Evolutionary conservation across 2,329 filamentous ascomycete genomes (phyloP).

Genomic region (Aspergillus japonicus): DNA sequence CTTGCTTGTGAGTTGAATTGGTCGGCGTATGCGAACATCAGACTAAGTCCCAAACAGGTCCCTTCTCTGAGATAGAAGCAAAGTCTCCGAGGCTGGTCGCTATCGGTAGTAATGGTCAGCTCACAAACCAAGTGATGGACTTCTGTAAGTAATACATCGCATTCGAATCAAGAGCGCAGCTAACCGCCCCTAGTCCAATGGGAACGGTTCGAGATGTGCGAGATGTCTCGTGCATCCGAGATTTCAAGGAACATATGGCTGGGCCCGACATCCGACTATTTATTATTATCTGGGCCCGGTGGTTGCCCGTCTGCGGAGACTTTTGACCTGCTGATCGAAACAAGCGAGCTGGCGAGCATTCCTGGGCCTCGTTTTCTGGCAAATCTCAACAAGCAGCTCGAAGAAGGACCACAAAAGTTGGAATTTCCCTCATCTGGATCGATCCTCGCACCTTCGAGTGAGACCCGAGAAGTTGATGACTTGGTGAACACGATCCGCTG

Average conservation of each 20-base stretch:
- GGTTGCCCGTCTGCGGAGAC: slow-evolving; percentile 51
- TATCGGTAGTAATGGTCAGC: slow-evolving; percentile 66
- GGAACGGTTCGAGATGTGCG: slow-evolving; percentile 88
- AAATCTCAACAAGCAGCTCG: slow-evolving; percentile 58
- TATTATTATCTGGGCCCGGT: slow-evolving; percentile 44
- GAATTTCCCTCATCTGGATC: slow-evolving; percentile 96
- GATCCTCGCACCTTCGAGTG: slow-evolving; percentile 80
- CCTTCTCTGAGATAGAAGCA: slow-evolving; percentile 71
- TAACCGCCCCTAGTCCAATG: slow-evolving; percentile 59
- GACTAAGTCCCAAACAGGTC: slow-evolving; percentile 48
- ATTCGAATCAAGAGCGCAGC: not conserved
- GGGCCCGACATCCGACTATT: slow-evolving; percentile 76
- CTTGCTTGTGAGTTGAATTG: slow-evolving; percentile 52
- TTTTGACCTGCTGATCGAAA: slow-evolving; percentile 84
- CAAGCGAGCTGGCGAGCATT: slow-evolving; percentile 78
- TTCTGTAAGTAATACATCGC: slow-evolving; percentile 60
- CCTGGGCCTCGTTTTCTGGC: slow-evolving; percentile 67
- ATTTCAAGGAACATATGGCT: slow-evolving; percentile 89
- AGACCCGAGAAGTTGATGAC: slow-evolving; percentile 76
- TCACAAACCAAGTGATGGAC: slow-evolving; percentile 78
- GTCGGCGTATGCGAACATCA: not conserved
- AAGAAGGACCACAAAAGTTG: slow-evolving; percentile 56
- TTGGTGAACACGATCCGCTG: slow-evolving; percentile 85
- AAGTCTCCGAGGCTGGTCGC: slow-evolving; percentile 70
- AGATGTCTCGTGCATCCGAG: slow-evolving; percentile 85